These are phyloP conservation scores for Fusarium sp. DNA, from an alignment of 2,329 filamentous ascomycete species.

Conservation along the genomic window DNA sequence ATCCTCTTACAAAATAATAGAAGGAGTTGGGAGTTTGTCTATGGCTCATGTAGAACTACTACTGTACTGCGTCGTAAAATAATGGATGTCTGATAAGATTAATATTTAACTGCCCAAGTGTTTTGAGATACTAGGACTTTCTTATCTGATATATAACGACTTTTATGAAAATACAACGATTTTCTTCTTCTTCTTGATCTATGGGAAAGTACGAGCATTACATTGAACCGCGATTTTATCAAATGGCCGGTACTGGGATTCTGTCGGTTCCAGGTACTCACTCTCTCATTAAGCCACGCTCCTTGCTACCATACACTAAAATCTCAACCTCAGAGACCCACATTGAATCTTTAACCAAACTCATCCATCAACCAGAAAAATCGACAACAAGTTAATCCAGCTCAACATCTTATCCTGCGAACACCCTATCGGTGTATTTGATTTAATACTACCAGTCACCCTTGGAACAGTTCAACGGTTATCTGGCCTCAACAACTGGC, in stretches of 20 bases:
- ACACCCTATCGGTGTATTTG: neutral
- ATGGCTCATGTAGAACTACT: neutral
- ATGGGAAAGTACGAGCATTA: neutral
- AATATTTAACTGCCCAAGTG: neutral
- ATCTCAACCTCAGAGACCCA: slow-evolving; percentile 47
- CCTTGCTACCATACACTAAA: slow-evolving; percentile 36
- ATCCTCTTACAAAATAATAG: neutral
- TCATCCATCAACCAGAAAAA: slow-evolving; percentile 27
- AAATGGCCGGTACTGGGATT: neutral
- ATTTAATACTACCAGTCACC: neutral
- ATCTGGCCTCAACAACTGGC: neutral
- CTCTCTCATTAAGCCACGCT: neutral
- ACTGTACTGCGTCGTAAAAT: neutral
- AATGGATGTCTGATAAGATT: neutral
- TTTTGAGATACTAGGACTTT: neutral
- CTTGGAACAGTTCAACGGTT: neutral
- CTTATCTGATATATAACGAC: neutral
- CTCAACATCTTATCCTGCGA: neutral
- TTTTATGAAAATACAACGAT: neutral
- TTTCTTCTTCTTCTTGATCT: neutral
- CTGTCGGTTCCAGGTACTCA: neutral
- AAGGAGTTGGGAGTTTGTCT: slow-evolving; percentile 6
- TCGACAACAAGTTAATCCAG: slow-evolving; percentile 10
- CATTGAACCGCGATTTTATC: neutral
- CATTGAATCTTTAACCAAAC: slow-evolving; percentile 44